phyloP scores from a whole-genome alignment of 139 green algal species.

The Diplosphaera chodatii region DNA sequence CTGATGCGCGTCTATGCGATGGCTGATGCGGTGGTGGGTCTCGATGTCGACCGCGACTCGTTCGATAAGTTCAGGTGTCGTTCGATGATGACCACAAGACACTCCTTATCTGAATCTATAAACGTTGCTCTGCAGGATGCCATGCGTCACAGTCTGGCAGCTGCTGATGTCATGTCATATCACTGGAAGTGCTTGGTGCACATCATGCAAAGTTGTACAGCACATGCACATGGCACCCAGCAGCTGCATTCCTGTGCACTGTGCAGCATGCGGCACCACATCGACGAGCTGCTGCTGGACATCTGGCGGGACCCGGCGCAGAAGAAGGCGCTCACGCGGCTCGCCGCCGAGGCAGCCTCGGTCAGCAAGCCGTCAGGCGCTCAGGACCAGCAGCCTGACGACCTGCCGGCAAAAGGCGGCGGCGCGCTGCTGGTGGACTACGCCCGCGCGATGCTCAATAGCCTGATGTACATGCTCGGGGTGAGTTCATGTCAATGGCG shows the following conservation, averaged over 20 bases:
- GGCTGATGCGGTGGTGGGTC: slow-evolving; percentile 71
- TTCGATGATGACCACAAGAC: too few species aligned
- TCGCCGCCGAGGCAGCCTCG: background rate
- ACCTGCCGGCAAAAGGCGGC: background rate
- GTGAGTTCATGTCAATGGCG: slow-evolving; percentile 23
- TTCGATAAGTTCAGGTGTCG: slow-evolving; percentile 68
- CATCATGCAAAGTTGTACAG: too few species aligned
- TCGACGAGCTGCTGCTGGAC: slow-evolving; percentile 65
- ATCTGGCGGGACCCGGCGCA: slow-evolving; percentile 58
- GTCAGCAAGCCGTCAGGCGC: too few species aligned
- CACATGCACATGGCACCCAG: too few species aligned
- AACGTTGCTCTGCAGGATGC: too few species aligned
- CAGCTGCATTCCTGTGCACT: too few species aligned
- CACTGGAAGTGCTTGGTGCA: too few species aligned
- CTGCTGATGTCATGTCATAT: too few species aligned
- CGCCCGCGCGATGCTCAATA: slow-evolving; percentile 57
- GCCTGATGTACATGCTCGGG: slow-evolving; percentile 80
- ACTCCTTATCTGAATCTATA: too few species aligned
- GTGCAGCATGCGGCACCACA: slow-evolving; percentile 15
- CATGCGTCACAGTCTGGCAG: too few species aligned
- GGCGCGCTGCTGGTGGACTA: slow-evolving; percentile 44
- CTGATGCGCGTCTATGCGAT: slow-evolving; percentile 64
- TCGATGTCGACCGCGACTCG: slow-evolving; percentile 66
- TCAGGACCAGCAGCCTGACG: too few species aligned
- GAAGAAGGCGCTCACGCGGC: background rate